phyloP scores from a whole-genome alignment of 2,329 filamentous ascomycete species.

The Aspergillus spinulosporus region DNA sequence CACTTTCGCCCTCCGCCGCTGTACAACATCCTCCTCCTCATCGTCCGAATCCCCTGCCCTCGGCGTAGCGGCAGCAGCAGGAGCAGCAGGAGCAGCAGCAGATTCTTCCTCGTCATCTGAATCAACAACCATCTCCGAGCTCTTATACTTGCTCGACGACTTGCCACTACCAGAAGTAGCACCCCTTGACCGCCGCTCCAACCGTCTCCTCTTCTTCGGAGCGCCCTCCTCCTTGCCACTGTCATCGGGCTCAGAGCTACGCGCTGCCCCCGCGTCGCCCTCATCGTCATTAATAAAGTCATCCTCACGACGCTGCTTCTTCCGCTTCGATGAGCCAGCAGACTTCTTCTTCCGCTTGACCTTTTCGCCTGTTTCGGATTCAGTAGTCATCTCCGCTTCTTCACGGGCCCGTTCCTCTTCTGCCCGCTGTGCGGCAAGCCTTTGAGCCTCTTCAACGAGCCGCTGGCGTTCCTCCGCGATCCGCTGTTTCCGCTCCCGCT shows the following conservation, averaged over 20 bases:
- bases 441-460: constrained; percentile 74
- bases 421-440: constrained; percentile 67
- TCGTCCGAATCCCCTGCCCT: constrained; percentile 19
- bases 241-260: constrained; percentile 32
- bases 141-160: constrained; percentile 72
- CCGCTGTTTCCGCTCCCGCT: constrained; percentile 73
- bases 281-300: constrained; percentile 34
- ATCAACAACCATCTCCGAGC: constrained; percentile 77
- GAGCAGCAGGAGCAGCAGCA: constrained; percentile 26
- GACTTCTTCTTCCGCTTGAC: constrained; percentile 66
- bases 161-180: constrained; percentile 18
- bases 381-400: constrained; percentile 77
- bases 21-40: constrained; percentile 39
- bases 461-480: constrained; percentile 82
- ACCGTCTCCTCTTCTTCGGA: constrained; percentile 60
- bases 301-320: constrained; percentile 36
- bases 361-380: constrained; percentile 78
- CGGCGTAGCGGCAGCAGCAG: too few relatives aligned
- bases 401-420: constrained; percentile 69
- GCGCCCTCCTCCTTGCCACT: constrained; percentile 39
- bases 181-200: constrained; percentile 54
- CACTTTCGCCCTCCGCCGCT: constrained; percentile 36
- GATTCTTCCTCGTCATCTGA: constrained; percentile 59
- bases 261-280: constrained; percentile 30
- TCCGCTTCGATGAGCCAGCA: constrained; percentile 71